phyloP scores from a whole-genome alignment of 495 filamentous ascomycete species.

The Aspergillus wentii region DNA sequence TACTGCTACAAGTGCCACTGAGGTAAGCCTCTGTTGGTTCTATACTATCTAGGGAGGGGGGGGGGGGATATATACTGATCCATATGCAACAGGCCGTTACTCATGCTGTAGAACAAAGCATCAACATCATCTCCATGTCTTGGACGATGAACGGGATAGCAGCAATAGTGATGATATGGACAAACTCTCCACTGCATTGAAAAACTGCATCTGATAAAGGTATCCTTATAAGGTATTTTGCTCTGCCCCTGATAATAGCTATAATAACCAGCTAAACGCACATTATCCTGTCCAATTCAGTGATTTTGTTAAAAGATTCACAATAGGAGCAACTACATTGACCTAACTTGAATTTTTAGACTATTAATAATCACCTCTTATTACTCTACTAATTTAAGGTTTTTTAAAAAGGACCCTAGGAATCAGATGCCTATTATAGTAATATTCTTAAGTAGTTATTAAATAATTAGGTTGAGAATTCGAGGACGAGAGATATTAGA shows the following conservation, averaged over 20 bases:
- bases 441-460: too few species aligned
- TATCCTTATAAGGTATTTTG: background rate
- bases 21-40: too few species aligned
- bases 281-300: background rate
- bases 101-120: background rate
- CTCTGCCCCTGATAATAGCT: background rate
- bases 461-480: too few species aligned
- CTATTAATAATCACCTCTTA: too few species aligned
- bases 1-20: too few species aligned
- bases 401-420: too few species aligned
- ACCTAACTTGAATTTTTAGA: background rate
- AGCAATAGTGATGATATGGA: background rate
- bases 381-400: too few species aligned
- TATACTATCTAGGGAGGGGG: too few species aligned
- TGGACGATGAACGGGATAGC: background rate
- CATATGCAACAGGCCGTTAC: background rate
- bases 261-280: background rate
- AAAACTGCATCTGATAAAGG: background rate
- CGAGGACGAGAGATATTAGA: too few species aligned
- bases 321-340: background rate
- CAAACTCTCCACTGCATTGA: background rate
- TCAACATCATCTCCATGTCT: background rate
- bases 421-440: too few species aligned
- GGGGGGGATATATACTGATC: background rate
- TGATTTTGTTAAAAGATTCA: background rate